Percentiles rank a stretch among this genome's conserved stretches.
These are phyloP conservation scores for Colletotrichum plurivorum DNA, from an alignment of 2,329 filamentous ascomycete species.

Conservation along the genomic window DNA sequence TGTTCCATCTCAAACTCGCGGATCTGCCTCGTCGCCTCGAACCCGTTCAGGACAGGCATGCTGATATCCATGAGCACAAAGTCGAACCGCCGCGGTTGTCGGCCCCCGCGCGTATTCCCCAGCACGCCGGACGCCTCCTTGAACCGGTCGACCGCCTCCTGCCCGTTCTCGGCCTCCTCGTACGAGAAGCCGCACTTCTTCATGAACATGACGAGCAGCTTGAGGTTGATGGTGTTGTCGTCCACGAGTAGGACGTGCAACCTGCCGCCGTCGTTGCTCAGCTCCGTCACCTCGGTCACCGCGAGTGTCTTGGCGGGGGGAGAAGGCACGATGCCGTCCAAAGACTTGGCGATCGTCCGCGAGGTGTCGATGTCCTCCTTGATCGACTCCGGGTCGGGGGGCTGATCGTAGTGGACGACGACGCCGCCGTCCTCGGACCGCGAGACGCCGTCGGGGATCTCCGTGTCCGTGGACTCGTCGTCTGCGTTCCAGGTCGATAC, in stretches of 20 bases:
- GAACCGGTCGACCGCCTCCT: conserved; percentile 62
- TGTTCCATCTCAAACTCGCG: conserved; percentile 61
- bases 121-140: conserved; percentile 45
- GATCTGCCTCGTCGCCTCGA: conserved; percentile 64
- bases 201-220: conserved; percentile 58
- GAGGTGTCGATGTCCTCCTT: conserved; percentile 1
- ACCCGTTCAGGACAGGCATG: conserved; percentile 70
- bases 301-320: not conserved
- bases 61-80: conserved; percentile 63
- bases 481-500: not conserved
- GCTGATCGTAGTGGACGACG: conserved; percentile 12
- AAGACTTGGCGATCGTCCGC: not conserved
- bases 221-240: conserved; percentile 59
- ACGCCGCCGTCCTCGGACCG: conserved; percentile 3
- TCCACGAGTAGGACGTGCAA: conserved; percentile 55
- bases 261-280: not conserved
- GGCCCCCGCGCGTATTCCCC: not conserved
- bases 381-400: not conserved
- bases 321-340: not conserved
- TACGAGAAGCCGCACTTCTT: conserved; percentile 57
- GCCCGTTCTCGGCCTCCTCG: conserved; percentile 61
- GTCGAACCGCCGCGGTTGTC: conserved; percentile 46
- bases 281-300: not conserved
- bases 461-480: not conserved
- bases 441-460: not conserved